Evolutionary conservation across 768 basidiomycete genomes (phyloP), one percentile per base, ranked within the genome.

Genomic region (Tylopilus intermedius): DNA sequence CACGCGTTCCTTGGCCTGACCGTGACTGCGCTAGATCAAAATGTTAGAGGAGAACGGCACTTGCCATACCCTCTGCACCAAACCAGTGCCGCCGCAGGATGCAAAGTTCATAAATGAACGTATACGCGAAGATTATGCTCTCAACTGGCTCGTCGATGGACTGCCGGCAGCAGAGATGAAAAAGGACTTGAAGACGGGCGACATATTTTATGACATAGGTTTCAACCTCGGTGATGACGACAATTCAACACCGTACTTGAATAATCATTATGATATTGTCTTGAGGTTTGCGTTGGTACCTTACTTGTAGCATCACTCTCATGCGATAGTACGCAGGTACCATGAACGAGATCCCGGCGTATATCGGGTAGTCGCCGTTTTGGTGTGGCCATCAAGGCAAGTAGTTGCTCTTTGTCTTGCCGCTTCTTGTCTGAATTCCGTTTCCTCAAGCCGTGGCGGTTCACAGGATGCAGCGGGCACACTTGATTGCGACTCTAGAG

Each of bases 101-200:
- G 86, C 88, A 10, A 85, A 81, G 61, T 96, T 96, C 68, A 86
- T 97, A 64, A 94, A 95, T 59, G 83, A 90, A 51, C 86, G 93
- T 47, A 93, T 96, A 66, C 78, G 79, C 41, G 94, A 97, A 67
- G 89, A 92, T 63, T 96, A 97, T 63, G 89, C 90, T 2, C 73
- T 96, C 50, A 96, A 96, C 62, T 95, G 94, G 88, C 84, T 97
- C 30, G 75, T 97, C 38, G 95, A 98, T 62, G 94, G 94, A 11
- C 78, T 98, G 27, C 95, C 94, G 2, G 90, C 89, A 6, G 90
- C 91, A 14, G 93, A 96, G 71, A 90, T 92, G 87, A 94, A 91
- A 70, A 71, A 76, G 33, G 93, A 96, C 66, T 62, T 73, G 42
- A 80, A 86, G 60, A 90, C 82, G 3, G 80, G 82, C n/a, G 91